Evolutionary conservation across 2,329 filamentous ascomycete species (phyloP), one percentile per base, ranked within the genome.

Genomic region (Sporothrix humicola): DNA sequence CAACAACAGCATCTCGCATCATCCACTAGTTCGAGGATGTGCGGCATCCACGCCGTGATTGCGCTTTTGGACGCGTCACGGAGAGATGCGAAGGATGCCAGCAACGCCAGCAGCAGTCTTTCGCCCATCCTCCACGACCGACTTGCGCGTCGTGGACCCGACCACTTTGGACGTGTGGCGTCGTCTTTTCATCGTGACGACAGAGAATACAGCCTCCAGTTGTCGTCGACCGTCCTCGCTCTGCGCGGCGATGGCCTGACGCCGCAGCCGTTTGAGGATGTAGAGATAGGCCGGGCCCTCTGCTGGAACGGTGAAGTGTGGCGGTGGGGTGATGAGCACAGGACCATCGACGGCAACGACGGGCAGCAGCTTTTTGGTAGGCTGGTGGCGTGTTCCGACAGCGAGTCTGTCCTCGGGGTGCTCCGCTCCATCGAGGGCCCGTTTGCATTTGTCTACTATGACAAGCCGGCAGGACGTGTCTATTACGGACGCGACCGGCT

Each of bases 241-340:
- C 85, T 99, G n/a, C 90, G 96, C 77, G 95, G 95, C 37, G 87
- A 90, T 69, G 85, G 88, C 75, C 80, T 96, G 69, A 89, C 91
- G 7, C 80, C 83, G 48, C 96, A 98, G 81, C 96, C 96, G 1
- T 87, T 97, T 3, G 81, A 87, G 58, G 88, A 92, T 76, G 52
- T 79, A 2, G 76, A 77, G 0, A 87, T 86, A 0, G 85, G 86
- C 3, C 93, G 91, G 0, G 84, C 93, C 0, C 85, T 99, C 1
- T 98, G 95, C 86, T 99, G 96, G 96, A 99, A 99, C 79, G 96
- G 96, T 59, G 96, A 99, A 81, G 95, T 94, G 0, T 99, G 96
- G 96, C 91, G 88, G 6, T 46, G 73, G 86, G 78, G 86, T 10
- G 78, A 81, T 0, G 84, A n/a, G 31, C 12, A 17, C 50, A 10